These are phyloP conservation scores for Helicostylum pulchrum DNA, from an alignment of 192 early-diverging fungal species.

Conservation along the genomic window DNA sequence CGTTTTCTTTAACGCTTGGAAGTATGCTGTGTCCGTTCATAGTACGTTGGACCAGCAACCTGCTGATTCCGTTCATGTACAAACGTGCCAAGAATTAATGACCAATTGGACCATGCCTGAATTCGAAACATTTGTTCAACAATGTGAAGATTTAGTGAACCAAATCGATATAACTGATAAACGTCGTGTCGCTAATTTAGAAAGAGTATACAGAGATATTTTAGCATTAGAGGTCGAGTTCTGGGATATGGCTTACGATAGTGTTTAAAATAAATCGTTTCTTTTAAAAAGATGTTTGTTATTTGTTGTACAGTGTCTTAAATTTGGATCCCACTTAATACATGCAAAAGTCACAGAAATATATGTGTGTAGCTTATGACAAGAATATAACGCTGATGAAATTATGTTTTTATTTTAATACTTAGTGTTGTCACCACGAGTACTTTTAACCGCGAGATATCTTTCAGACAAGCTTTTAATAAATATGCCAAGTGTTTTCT, in stretches of 20 bases:
- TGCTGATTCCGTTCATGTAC: not conserved
- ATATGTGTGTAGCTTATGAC: no score
- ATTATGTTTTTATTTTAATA: no score
- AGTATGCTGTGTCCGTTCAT: constrained; percentile 17
- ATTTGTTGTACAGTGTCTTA: no score
- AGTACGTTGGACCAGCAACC: not conserved
- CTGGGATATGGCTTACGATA: constrained; percentile 24
- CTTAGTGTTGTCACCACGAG: no score
- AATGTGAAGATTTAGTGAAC: constrained; percentile 17
- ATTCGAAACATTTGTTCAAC: constrained; percentile 21
- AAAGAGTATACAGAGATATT: constrained; percentile 15
- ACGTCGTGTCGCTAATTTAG: not conserved
- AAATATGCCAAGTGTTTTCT: no score
- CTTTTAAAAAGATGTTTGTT: no score
- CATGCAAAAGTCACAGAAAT: no score
- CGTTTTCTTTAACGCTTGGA: constrained; percentile 28
- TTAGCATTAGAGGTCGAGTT: constrained; percentile 22
- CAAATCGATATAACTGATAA: not conserved
- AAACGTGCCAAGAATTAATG: constrained; percentile 20
- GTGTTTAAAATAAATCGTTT: no score
- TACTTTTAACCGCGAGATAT: no score
- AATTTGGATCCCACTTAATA: no score
- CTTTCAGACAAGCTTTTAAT: no score
- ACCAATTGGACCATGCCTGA: constrained; percentile 24
- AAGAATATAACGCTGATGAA: no score